Percentiles rank a stretch among this genome's conserved stretches.
Conservation (phyloP, 2,329 filamentous ascomycete species). For the Knufia fluminis region DNA sequence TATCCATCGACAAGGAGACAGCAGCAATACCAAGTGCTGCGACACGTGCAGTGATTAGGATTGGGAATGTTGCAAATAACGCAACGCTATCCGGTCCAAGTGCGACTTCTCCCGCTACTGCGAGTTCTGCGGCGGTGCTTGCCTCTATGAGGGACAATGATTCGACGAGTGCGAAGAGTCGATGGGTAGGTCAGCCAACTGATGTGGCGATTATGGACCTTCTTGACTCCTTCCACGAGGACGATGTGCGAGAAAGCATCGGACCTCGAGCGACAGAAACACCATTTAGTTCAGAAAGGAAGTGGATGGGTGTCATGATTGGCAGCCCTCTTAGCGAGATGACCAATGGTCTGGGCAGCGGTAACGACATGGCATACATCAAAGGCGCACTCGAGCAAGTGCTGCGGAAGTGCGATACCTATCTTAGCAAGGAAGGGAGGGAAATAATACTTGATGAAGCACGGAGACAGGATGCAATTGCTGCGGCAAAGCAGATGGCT, state of each 20-base stretch:
- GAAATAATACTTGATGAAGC: conserved; percentile 76
- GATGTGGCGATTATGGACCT: conserved; percentile 96
- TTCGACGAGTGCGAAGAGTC: conserved; percentile 60
- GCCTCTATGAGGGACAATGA: conserved; percentile 64
- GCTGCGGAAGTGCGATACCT: conserved; percentile 79
- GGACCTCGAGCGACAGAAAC: conserved; percentile 76
- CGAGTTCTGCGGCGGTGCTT: conserved; percentile 67
- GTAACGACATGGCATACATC: conserved; percentile 80
- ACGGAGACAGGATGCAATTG: conserved; percentile 62
- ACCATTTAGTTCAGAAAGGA: conserved; percentile 92
- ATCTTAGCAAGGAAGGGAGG: conserved; percentile 73
- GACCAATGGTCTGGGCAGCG: conserved; percentile 46
- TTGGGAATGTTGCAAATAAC: conserved; percentile 96
- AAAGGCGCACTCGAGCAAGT: conserved; percentile 90
- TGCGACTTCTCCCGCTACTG: conserved; percentile 60
- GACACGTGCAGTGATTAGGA: conserved; percentile 70
- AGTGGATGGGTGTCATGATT: conserved; percentile 98
- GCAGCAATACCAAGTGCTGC: conserved; percentile 58
- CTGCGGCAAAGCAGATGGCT: conserved; percentile 79
- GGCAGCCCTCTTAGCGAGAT: conserved; percentile 38
- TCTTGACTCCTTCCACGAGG: conserved; percentile 80
- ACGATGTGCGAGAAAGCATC: conserved; percentile 79
- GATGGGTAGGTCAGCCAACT: conserved; percentile 94
- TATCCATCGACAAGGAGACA: conserved; percentile 49
- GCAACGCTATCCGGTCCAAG: conserved; percentile 66